Evolutionary conservation across 768 basidiomycete genomes (phyloP).

Genomic region (Grammothele lineata): DNA sequence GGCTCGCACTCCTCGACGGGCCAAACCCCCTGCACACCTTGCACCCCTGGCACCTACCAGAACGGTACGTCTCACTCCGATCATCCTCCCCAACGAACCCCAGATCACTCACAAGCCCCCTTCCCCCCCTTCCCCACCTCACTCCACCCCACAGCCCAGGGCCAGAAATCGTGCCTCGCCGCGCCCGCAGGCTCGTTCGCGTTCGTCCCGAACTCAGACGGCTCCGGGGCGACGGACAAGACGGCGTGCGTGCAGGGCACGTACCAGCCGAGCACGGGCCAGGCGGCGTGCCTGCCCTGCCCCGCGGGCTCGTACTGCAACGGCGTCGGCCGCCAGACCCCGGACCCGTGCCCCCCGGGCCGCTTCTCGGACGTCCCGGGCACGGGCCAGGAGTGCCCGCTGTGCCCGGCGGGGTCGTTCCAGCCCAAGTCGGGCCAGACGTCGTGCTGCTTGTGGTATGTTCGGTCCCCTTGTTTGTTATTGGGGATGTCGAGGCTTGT

Average conservation of each 20-base stretch:
- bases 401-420: slow-evolving; percentile 12
- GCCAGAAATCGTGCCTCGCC: slow-evolving; percentile 9
- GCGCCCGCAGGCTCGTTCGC: slow-evolving; percentile 19
- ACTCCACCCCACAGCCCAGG: slow-evolving; percentile 8
- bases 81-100: not conserved
- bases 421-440: slow-evolving; percentile 12
- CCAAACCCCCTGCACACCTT: slow-evolving; percentile 5
- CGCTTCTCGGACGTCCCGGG: slow-evolving; percentile 11
- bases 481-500: not conserved
- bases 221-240: slow-evolving; percentile 9
- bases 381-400: slow-evolving; percentile 12
- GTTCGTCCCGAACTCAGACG: slow-evolving; percentile 4
- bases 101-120: no score
- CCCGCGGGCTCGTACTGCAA: slow-evolving; percentile 19
- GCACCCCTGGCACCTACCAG: slow-evolving; percentile 8
- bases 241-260: slow-evolving; percentile 13
- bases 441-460: slow-evolving; percentile 19
- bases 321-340: slow-evolving; percentile 9
- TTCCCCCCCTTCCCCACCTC: no score
- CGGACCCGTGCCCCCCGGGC: slow-evolving; percentile 12
- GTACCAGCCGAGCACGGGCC: slow-evolving; percentile 14
- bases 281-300: slow-evolving; percentile 16
- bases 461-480: not conserved
- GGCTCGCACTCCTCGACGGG: slow-evolving; percentile 15
- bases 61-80: not conserved